phyloP scores from a whole-genome alignment of 306 rosid genomes.

The Biancaea sappan region DNA sequence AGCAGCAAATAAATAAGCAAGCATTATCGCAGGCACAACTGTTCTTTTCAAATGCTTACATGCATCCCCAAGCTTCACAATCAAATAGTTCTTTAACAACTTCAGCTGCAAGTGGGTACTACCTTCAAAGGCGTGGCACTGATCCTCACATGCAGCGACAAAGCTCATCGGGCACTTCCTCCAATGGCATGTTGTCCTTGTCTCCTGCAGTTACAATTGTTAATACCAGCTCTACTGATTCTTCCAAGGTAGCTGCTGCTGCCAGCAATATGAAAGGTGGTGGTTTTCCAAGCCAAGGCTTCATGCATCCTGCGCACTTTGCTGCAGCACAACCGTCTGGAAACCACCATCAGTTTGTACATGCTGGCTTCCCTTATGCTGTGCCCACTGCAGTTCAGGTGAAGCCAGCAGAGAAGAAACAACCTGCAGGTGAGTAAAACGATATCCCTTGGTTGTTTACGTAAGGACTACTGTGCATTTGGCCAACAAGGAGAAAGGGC shows the following conservation, averaged over 20 bases:
- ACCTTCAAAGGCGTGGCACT: conserved; percentile 60
- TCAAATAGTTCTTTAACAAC: conserved; percentile 52
- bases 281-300: conserved; percentile 56
- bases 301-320: conserved; percentile 69
- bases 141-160: conserved; percentile 65
- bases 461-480: not conserved
- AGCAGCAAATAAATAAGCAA: conserved; percentile 55
- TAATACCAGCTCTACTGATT: conserved; percentile 48
- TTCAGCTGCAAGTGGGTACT: conserved; percentile 42
- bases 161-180: conserved; percentile 54
- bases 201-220: conserved; percentile 42
- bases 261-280: conserved; percentile 59
- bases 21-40: conserved; percentile 64
- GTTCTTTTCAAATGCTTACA: conserved; percentile 51
- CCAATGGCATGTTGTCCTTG: conserved; percentile 66
- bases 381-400: conserved; percentile 66
- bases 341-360: conserved; percentile 63
- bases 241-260: conserved; percentile 43
- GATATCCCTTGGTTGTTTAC: not conserved
- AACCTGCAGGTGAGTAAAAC: conserved; percentile 91
- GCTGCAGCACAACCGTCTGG: conserved; percentile 64
- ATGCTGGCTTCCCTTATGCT: conserved; percentile 60
- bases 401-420: conserved; percentile 93
- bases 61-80: conserved; percentile 65
- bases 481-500: not conserved